Evolutionary conservation across 805 yeast species (phyloP), one percentile per base, ranked within the genome.

Genomic region (Candida ulmi): DNA sequence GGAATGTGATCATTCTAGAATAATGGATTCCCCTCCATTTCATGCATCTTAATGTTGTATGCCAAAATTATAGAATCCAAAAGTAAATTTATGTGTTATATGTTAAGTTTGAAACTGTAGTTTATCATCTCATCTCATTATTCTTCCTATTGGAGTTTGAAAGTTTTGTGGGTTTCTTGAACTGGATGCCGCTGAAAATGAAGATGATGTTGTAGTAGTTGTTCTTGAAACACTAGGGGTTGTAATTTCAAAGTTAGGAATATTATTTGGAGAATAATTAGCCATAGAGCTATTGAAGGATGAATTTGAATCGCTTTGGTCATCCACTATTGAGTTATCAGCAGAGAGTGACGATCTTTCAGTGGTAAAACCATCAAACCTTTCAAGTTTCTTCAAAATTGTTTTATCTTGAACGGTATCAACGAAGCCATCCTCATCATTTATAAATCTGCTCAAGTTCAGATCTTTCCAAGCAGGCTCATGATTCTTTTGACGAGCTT

Each of bases 391-490:
- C 19, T 44, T 44, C 38, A 53, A 42, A 3, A 47, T 16, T 33
- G 48, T 44, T 12, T 36, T 30, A n/a, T 36, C 28, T 2, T 32
- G 27, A 16, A 24, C 18, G 17, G 45, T 47, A 21, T 43, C 27
- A 1, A 35, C 18, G 11, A 25, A 36, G 6, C 43, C 46, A 11
- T 37, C 41, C n/a, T 50, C 55, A 18, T 51, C 58, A 19, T 45
- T 37, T 15, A 58, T 35, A 17, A 58, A 46, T 30, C 42, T 44
- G 5, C 48, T 48, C 3, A 55, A 41, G 18, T 57, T 57, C 13
- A 56, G 36, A 35, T 58, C 61, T 37, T 54, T 54, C 61, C 62
- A 59, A 2, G 42, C 45, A 1, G 47, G 33, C 8, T 53, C 52
- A 13, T 37, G 44, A 13, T 30, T 38, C 34, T 38, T 49, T 32